phyloP scores from a whole-genome alignment of 2,329 filamentous ascomycete species.

The Rhynchosporium agropyri region DNA sequence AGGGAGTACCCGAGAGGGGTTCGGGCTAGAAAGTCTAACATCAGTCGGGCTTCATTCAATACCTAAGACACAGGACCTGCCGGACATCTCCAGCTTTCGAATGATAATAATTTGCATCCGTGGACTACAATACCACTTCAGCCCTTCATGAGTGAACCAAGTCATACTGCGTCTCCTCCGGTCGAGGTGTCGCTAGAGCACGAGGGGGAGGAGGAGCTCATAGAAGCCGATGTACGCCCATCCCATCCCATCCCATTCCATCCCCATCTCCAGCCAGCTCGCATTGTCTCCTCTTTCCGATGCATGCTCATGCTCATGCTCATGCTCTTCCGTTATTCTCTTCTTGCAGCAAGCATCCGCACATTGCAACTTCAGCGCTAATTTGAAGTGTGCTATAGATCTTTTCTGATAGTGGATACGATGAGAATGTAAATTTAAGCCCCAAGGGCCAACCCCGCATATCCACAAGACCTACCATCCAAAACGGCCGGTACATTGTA shows the following conservation, averaged over 20 bases:
- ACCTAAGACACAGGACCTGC: no score
- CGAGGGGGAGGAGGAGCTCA: slow-evolving; percentile 17
- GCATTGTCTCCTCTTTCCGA: neutral
- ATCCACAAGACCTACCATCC: neutral
- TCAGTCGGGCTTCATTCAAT: no score
- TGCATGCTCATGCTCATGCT: neutral
- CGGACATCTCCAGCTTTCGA: neutral
- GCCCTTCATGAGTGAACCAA: slow-evolving; percentile 1
- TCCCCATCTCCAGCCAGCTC: no score
- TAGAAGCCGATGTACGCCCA: slow-evolving; percentile 18
- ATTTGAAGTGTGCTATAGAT: slow-evolving; percentile 9
- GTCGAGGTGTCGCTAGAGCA: slow-evolving; percentile 1
- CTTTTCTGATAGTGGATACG: slow-evolving; percentile 20
- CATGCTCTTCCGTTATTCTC: neutral
- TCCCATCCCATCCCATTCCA: no score
- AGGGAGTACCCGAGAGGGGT: slow-evolving; percentile 3
- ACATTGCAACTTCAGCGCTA: neutral
- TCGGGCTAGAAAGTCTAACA: no score
- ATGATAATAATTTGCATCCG: neutral
- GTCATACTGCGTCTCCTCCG: neutral
- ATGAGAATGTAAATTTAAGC: slow-evolving; percentile 15
- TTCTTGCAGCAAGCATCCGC: neutral
- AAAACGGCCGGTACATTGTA: no score
- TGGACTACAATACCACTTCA: slow-evolving; percentile 8
- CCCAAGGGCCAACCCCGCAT: neutral